phyloP scores from a whole-genome alignment of 2,329 filamentous ascomycete species.

The Fusarium anguioides region DNA sequence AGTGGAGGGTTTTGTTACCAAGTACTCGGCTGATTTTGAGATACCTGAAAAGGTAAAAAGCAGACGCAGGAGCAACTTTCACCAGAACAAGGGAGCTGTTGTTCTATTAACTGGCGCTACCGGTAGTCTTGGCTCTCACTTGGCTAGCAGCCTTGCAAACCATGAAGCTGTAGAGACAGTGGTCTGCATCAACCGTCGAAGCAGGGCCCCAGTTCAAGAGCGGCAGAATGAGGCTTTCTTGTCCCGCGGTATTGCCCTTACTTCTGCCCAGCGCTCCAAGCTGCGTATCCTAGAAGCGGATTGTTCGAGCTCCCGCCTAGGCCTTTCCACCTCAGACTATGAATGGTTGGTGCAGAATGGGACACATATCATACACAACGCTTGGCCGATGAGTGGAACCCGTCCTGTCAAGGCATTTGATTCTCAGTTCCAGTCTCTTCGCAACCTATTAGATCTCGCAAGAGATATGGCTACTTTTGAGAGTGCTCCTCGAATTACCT shows the following conservation, averaged over 20 bases:
- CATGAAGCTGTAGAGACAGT: background rate
- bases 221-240: background rate
- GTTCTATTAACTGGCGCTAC: conserved; percentile 7
- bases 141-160: background rate
- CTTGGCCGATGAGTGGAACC: conserved; percentile 10
- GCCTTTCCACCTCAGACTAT: background rate
- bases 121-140: conserved; percentile 7
- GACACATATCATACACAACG: conserved; percentile 16
- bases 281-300: background rate
- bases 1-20: background rate
- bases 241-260: background rate
- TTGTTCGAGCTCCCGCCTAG: background rate
- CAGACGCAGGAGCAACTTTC: background rate
- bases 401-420: background rate
- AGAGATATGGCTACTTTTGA: conserved; percentile 44
- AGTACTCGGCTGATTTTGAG: background rate
- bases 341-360: background rate
- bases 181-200: background rate
- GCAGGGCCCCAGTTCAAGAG: background rate
- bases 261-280: background rate
- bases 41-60: background rate
- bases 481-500: conserved; percentile 38
- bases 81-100: background rate
- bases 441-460: conserved; percentile 40
- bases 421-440: background rate